Evolutionary conservation across 257 asterid genomes (phyloP), one percentile per base, ranked within the genome.

Genomic region (Euphrasia confusa): DNA sequence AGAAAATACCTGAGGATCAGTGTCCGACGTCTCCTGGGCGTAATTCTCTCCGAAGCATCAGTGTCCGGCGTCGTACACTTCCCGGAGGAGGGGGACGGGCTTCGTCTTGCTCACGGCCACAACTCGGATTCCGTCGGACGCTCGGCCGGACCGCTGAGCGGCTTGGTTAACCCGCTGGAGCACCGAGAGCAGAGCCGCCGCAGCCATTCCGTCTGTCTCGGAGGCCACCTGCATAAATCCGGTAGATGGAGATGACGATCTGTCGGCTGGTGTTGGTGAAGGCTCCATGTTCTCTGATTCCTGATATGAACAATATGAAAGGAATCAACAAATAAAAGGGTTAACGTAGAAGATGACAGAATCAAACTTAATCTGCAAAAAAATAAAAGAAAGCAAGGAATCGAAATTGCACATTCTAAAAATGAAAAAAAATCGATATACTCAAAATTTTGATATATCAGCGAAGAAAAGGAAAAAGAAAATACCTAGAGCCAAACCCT

Each of bases 51-150:
- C 98, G 75, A 91, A 88, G 70, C 71, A 78, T 63, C 95, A 93
- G 74, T 91, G 95, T 14, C 95, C 93, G 55, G 90, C 83, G 67
- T 88, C 95, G 79, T 91, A 91, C 11, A 88, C 96, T 80, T 91
- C 93, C 69, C 88, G 88, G 47, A 91, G 64, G 68, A 84, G 58
- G 26, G 89, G 30, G 9, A 77, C 87, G 33, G 96, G 96, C 68
- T 91, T 91, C 28, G 95, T 91, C 88, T 91, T 91, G 81, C 96
- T 86, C 58, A 91, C 96, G 12, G 96, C 95, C 18, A 91, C 96
- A 18, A 91, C 78, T 24, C 95, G 86, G 70, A 88, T 68, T 71
- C 76, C 78, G 66, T 83, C 87, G 15, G 90, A 50, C 24, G 64
- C 37, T 1, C 95, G 95, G 9, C 87, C 82, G 26, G 82, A 79